Conservation (phyloP, 495 filamentous ascomycete species). For the Halenospora varia region DNA sequence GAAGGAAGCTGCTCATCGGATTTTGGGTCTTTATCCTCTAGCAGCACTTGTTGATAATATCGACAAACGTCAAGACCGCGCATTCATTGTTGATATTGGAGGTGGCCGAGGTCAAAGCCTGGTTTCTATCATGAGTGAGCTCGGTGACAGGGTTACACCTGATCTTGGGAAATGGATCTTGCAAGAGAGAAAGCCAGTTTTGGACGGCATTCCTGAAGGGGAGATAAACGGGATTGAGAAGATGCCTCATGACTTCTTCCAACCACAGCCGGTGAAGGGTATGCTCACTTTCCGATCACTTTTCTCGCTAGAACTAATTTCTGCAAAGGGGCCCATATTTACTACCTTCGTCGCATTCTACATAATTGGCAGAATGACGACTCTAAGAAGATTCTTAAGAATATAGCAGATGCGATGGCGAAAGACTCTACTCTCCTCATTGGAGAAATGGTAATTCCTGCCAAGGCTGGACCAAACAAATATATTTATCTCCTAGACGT, state of each 20-base stretch:
- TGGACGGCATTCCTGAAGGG: slow-evolving; percentile 8
- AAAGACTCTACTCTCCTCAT: slow-evolving; percentile 27
- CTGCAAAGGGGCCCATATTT: slow-evolving; percentile 30
- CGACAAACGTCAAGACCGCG: not conserved
- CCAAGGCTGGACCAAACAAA: slow-evolving; percentile 18
- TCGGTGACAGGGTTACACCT: not conserved
- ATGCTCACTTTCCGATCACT: not conserved
- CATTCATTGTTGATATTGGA: slow-evolving; percentile 28
- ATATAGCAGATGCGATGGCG: slow-evolving; percentile 20
- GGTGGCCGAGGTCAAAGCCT: slow-evolving; percentile 28
- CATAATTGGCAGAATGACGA: slow-evolving; percentile 23
- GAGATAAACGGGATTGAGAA: slow-evolving; percentile 31
- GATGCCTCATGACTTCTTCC: slow-evolving; percentile 42
- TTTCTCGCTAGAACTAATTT: not conserved
- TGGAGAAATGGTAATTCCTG: slow-evolving; percentile 29
- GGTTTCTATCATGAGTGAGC: slow-evolving; percentile 24
- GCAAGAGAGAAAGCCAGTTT: slow-evolving; percentile 10
- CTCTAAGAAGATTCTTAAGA: slow-evolving; percentile 16
- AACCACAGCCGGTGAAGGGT: slow-evolving; percentile 37
- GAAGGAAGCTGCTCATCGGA: slow-evolving; percentile 16
- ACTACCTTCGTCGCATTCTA: slow-evolving; percentile 31
- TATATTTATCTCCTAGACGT: slow-evolving; percentile 33
- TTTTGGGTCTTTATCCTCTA: slow-evolving; percentile 27
- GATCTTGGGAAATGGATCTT: slow-evolving; percentile 5
- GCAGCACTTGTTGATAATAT: not conserved